These are phyloP conservation scores for Penicillium sp. DNA, from an alignment of 2,329 filamentous ascomycete genomes.

Conservation along the genomic window DNA sequence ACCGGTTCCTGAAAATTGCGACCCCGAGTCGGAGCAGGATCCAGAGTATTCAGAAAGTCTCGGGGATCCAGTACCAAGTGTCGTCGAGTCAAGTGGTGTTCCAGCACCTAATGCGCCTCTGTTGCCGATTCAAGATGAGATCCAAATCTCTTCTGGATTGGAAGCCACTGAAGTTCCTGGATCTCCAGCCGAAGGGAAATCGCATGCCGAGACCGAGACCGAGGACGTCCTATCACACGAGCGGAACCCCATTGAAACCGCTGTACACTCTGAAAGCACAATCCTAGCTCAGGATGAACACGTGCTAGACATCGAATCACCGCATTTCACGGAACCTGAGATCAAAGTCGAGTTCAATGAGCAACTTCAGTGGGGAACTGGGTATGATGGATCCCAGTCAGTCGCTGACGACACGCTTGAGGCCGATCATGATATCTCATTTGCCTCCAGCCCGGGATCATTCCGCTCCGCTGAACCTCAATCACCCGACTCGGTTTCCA, in stretches of 20 bases:
- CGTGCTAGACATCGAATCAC: neutral
- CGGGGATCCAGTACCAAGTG: neutral
- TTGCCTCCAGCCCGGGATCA: conserved; percentile 45
- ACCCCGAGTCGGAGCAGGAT: neutral
- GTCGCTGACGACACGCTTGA: conserved; percentile 7
- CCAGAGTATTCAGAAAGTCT: neutral
- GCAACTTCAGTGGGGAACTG: neutral
- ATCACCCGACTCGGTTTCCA: conserved; percentile 22
- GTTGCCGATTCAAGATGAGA: neutral
- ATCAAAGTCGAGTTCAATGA: neutral
- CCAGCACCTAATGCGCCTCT: neutral
- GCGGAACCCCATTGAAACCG: neutral
- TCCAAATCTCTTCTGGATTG: neutral
- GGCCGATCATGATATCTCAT: conserved; percentile 28
- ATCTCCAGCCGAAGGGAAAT: neutral
- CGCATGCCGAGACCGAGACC: neutral
- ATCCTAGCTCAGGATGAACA: neutral
- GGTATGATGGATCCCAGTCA: neutral
- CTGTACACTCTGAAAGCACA: neutral
- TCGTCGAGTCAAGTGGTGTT: neutral
- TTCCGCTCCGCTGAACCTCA: conserved; percentile 42
- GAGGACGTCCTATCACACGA: neutral
- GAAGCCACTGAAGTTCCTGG: neutral
- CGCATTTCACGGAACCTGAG: neutral
- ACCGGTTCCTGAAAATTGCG: conserved; percentile 7